Evolutionary conservation across 2,329 filamentous ascomycete species (phyloP), one percentile per base, ranked within the genome.

Genomic region (Aspergillus intermedius): DNA sequence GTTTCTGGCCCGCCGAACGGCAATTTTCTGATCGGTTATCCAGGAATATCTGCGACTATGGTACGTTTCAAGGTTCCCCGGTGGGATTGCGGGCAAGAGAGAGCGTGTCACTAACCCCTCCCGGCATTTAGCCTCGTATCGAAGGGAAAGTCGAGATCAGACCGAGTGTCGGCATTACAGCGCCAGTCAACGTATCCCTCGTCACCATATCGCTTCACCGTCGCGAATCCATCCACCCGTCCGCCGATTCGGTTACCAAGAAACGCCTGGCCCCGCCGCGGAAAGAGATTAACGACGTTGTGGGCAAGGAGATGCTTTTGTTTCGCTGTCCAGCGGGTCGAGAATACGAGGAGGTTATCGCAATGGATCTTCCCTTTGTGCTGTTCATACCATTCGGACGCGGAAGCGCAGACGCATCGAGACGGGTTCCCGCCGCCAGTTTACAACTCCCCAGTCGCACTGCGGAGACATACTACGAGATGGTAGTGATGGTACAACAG

Each of bases 121-220:
- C 25, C 42, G 22, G 46, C 42, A 52, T 35, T 64, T 48, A 96
- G 89, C 93, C 93, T 63, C 87, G 93, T 66, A 91, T 98, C 74
- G 91, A 96, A 77, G 93, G 93, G 61, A 95, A 93, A 68, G 93
- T 98, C 66, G 93, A 97, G 74, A 93, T 98, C 61, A 83, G 93
- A 52, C 93, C 93, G 39, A 84, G 83, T 47, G 79, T 85, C 54
- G 91, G 93, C 52, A 84, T 87, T 61, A 91, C 90, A 15, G 90
- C 90, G 60, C 90, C 93, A 39, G 91, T 97, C 61, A 82, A 86
- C 64, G 78, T 98, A 64, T 96, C 91, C 44, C 82, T 96, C 58
- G 91, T 97, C 58, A 91, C 91, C 61, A 94, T 98, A 76, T 91
- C 86, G 61, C 81, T 98, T 48, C 90, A 95, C 65, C 85, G 91